phyloP scores from a whole-genome alignment of 352 stramenopile species.

The Globisporangium sylvaticum region DNA sequence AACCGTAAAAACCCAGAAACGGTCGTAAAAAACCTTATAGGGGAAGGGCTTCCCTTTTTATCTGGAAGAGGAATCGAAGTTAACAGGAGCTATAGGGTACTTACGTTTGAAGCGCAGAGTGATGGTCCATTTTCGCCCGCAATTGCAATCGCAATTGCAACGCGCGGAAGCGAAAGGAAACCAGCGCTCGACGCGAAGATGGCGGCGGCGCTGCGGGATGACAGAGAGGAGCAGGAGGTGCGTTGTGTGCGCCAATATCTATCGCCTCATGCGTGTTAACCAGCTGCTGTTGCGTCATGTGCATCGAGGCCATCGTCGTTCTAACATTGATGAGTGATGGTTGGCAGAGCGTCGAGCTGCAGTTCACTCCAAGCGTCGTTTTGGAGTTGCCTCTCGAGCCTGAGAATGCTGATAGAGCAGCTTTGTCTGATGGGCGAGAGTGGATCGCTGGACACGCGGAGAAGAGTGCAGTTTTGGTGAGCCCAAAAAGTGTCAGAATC shows the following conservation, averaged over 20 bases:
- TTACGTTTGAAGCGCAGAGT: not conserved
- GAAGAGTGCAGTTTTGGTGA: constrained; percentile 5
- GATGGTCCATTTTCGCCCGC: not conserved
- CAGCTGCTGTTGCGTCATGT: not conserved
- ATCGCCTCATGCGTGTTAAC: not conserved
- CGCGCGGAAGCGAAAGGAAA: constrained; percentile 1
- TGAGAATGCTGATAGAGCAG: not conserved
- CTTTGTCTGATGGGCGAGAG: not conserved
- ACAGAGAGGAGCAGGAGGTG: not conserved
- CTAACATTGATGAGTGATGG: not conserved
- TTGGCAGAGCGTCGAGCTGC: not conserved
- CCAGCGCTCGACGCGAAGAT: not conserved
- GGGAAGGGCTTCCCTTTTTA: not conserved
- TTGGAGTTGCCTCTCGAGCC: constrained; percentile 5
- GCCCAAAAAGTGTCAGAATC: not conserved
- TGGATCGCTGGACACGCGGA: not conserved
- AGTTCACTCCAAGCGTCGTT: constrained; percentile 9
- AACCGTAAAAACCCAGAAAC: not conserved
- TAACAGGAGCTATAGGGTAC: not conserved
- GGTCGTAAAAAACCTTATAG: not conserved
- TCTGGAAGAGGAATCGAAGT: not conserved
- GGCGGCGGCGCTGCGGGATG: not conserved
- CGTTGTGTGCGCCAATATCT: not conserved
- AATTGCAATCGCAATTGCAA: not conserved
- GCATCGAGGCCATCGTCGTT: not conserved